Evolutionary conservation across 225 moss, liverwort and hornwort species (phyloP).

Genomic region (Polytrichum commune): DNA sequence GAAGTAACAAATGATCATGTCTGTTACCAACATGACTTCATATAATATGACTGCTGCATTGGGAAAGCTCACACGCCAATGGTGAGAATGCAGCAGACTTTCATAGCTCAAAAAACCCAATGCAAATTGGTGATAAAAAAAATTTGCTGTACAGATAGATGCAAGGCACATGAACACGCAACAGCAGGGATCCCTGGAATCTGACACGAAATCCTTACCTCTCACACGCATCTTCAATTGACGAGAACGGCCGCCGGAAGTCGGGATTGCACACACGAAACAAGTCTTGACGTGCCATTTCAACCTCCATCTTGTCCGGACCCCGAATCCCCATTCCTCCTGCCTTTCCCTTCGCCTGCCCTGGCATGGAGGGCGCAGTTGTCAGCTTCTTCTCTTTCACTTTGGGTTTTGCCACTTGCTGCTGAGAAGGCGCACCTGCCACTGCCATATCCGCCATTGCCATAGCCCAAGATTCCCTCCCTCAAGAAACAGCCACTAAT

Average conservation of each 20-base stretch:
- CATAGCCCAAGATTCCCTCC: constrained; percentile 26
- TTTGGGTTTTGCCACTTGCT: constrained; percentile 55
- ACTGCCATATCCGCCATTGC: constrained; percentile 72
- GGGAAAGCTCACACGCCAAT: too few species aligned
- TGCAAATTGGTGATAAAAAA: neutral
- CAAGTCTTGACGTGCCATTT: constrained; percentile 91
- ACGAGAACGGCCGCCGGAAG: constrained; percentile 72
- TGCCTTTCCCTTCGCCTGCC: constrained; percentile 35
- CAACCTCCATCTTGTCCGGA: constrained; percentile 77
- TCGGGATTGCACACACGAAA: constrained; percentile 82
- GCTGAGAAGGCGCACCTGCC: constrained; percentile 47
- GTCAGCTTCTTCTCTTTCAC: constrained; percentile 65
- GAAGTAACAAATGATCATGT: too few species aligned
- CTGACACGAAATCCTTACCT: constrained; percentile 40
- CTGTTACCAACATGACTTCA: too few species aligned
- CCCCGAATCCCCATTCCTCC: constrained; percentile 54
- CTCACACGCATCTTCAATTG: constrained; percentile 92
- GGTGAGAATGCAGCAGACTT: neutral
- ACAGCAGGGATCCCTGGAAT: neutral
- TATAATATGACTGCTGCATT: too few species aligned
- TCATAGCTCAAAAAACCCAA: neutral
- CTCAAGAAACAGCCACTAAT: too few species aligned
- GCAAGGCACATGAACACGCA: neutral
- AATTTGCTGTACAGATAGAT: too few species aligned
- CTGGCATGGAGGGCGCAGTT: constrained; percentile 19